A percentile compares a stretch with the other conserved stretches of the same genome.
Evolutionary conservation across 305 asterid genomes (phyloP).

Genomic region (Withania somnifera): DNA sequence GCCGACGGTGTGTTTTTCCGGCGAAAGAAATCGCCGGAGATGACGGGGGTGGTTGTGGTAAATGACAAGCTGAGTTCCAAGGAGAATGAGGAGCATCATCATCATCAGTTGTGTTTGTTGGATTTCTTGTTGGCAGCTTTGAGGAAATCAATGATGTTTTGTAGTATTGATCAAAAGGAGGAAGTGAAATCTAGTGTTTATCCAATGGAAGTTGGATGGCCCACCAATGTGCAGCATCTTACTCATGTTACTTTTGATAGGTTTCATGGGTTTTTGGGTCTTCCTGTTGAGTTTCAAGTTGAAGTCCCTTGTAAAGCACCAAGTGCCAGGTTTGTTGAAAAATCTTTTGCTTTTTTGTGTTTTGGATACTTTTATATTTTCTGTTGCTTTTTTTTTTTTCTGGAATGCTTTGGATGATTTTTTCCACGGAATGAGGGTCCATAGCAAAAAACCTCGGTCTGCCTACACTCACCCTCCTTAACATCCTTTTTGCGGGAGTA

Average conservation of each 20-base stretch:
- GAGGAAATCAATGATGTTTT: constrained; percentile 80
- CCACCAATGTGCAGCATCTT: constrained; percentile 83
- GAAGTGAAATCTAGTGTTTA: constrained; percentile 56
- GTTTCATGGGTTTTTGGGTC: constrained; percentile 80
- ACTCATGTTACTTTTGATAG: constrained; percentile 89
- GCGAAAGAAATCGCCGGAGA: not conserved
- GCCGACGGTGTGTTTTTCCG: not conserved
- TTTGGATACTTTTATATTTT: not conserved
- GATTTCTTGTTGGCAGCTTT: constrained; percentile 60
- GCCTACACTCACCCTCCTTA: no score
- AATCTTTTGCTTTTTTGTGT: not conserved
- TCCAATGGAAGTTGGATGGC: constrained; percentile 92
- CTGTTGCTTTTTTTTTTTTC: not conserved
- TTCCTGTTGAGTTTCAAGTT: constrained; percentile 81
- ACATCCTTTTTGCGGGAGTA: no score
- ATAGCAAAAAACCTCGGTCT: no score
- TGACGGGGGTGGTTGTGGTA: constrained; percentile 55
- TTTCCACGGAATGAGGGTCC: no score
- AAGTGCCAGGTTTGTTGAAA: constrained; percentile 66
- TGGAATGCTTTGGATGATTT: not conserved
- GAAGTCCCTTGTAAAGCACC: constrained; percentile 81
- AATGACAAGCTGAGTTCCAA: no score
- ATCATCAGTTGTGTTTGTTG: constrained; percentile 56
- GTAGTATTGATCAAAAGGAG: constrained; percentile 53
- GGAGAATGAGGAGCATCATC: constrained; percentile 9